Percentiles rank a stretch among this genome's conserved stretches.
Evolutionary conservation across 73 alveolate species (phyloP).

Genomic region (Paramecium bursaria): DNA sequence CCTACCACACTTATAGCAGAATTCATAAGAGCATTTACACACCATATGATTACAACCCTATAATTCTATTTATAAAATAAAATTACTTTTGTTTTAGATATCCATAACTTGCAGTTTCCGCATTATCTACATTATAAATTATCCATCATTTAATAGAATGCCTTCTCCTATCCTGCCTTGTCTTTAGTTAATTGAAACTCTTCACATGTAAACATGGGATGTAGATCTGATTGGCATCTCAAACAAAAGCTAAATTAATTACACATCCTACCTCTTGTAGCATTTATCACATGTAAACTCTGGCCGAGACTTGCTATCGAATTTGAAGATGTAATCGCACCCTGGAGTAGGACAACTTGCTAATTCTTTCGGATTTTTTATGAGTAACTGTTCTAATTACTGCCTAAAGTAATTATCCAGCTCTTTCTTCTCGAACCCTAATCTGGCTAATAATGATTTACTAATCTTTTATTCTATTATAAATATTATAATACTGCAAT

Average conservation of each 20-base stretch:
- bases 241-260: slow-evolving; percentile 12
- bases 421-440: slow-evolving; percentile 15
- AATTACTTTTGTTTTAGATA: slow-evolving; percentile 62
- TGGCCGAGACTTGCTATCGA: slow-evolving; percentile 16
- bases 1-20: no score
- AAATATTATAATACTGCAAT: slow-evolving; percentile 42
- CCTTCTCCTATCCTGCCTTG: slow-evolving; percentile 53
- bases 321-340: slow-evolving; percentile 50
- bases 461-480: slow-evolving; percentile 37
- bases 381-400: slow-evolving; percentile 46
- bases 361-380: slow-evolving; percentile 20
- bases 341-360: slow-evolving; percentile 71
- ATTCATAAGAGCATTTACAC: no score
- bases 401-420: slow-evolving; percentile 19
- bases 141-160: slow-evolving; percentile 35
- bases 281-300: slow-evolving; percentile 48
- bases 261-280: not conserved
- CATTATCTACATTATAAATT: slow-evolving; percentile 68
- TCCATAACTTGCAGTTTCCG: slow-evolving; percentile 69
- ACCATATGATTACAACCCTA: no score
- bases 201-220: slow-evolving; percentile 31
- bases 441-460: not conserved
- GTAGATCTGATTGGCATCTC: slow-evolving; percentile 66
- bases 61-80: not conserved
- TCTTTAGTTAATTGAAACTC: slow-evolving; percentile 63